Evolutionary conservation across 805 yeast genomes (phyloP).

Genomic region (Wickerhamomyces queroliae): DNA sequence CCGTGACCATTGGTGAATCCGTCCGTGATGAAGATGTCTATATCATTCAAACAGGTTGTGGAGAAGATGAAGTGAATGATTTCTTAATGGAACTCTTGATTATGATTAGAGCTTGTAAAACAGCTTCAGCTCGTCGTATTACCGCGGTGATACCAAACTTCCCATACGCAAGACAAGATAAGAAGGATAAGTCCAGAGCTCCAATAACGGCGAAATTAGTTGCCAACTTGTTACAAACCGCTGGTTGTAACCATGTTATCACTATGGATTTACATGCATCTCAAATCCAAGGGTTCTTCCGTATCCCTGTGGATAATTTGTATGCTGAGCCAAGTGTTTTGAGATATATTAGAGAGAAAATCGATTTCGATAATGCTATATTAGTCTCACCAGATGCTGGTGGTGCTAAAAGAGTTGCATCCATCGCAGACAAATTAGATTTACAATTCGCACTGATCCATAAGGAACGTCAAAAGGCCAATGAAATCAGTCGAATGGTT

Average conservation of each 20-base stretch:
- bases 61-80: conserved; percentile 71
- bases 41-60: conserved; percentile 81
- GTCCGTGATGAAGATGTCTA: conserved; percentile 89
- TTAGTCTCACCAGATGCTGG: conserved; percentile 98
- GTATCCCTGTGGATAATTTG: conserved; percentile 90
- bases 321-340: conserved; percentile 93
- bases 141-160: conserved; percentile 94
- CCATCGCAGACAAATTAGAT: conserved; percentile 87
- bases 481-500: conserved; percentile 93
- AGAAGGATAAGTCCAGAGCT: conserved; percentile 92
- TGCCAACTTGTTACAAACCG: conserved; percentile 86
- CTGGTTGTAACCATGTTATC: conserved; percentile 93
- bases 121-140: conserved; percentile 92
- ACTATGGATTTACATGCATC: conserved; percentile 98
- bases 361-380: conserved; percentile 53
- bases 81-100: conserved; percentile 81
- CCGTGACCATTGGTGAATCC: conserved; percentile 82
- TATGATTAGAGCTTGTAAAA: conserved; percentile 88
- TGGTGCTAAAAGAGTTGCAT: conserved; percentile 96
- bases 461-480: conserved; percentile 92
- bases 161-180: conserved; percentile 97
- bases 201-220: conserved; percentile 93
- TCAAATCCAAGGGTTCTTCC: conserved; percentile 95
- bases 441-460: conserved; percentile 93
- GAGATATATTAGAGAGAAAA: conserved; percentile 67